These are phyloP conservation scores for Penicillium sp. DNA, from an alignment of 2,329 filamentous ascomycete genomes.

Conservation along the genomic window DNA sequence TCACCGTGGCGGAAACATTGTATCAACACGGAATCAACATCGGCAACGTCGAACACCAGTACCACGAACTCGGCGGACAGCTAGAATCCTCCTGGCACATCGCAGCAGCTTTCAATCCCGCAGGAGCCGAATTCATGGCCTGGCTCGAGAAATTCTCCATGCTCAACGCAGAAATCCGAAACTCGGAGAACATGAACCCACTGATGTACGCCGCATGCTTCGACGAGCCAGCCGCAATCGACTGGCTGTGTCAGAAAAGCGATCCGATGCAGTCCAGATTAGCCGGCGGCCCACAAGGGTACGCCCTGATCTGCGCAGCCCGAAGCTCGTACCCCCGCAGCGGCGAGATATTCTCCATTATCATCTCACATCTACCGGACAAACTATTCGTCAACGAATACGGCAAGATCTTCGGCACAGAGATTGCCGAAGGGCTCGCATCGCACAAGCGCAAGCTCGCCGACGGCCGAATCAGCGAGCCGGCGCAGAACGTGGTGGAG, in stretches of 20 bases:
- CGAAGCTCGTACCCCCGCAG: background rate
- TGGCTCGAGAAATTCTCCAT: constrained; percentile 4
- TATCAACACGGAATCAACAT: constrained; percentile 4
- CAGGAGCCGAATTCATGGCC: background rate
- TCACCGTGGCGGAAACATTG: background rate
- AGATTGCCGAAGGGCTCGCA: constrained; percentile 3
- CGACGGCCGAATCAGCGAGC: background rate
- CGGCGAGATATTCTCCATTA: background rate
- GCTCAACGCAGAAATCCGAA: background rate
- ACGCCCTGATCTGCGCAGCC: background rate
- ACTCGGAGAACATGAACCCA: background rate
- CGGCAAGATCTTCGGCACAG: background rate
- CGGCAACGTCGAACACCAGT: background rate
- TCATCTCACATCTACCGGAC: background rate
- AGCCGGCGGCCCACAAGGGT: background rate
- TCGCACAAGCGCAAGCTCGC: background rate
- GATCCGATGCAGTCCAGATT: background rate
- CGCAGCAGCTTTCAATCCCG: constrained; percentile 4
- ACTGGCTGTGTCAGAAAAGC: background rate
- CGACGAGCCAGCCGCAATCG: background rate
- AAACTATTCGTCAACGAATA: background rate
- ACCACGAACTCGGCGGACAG: constrained; percentile 1
- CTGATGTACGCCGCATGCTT: constrained; percentile 5
- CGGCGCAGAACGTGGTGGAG: background rate
- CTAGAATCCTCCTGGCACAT: constrained; percentile 7